These are phyloP conservation scores for Euphrasia confusa DNA, from an alignment of 257 asterid genomes.

Conservation along the genomic window DNA sequence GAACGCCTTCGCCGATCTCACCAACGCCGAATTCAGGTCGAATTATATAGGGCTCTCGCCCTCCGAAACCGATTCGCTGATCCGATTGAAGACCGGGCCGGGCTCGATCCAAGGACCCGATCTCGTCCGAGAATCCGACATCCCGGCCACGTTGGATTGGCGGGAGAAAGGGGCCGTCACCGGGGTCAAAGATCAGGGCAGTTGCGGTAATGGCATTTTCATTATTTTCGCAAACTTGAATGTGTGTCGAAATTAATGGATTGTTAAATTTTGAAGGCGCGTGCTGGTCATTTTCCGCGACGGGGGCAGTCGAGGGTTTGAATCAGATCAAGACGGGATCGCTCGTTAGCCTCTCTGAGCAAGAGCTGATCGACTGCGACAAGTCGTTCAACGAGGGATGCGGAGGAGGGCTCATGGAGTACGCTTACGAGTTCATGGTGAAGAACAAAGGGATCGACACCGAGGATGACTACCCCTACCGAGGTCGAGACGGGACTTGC, in stretches of 20 bases:
- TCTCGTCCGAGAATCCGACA: conserved; percentile 33
- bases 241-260: no score
- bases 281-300: conserved; percentile 97
- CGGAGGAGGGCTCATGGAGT: conserved; percentile 94
- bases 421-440: conserved; percentile 57
- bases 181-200: conserved; percentile 79
- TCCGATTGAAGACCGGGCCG: conserved; percentile 51
- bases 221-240: no score
- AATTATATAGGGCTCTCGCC: conserved; percentile 63
- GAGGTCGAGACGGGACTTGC: conserved; percentile 57
- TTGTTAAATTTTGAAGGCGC: conserved; percentile 47
- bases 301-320: conserved; percentile 93
- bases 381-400: conserved; percentile 74
- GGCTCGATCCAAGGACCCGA: conserved; percentile 22
- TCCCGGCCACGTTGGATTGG: conserved; percentile 83
- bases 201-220: conserved; percentile 60
- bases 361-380: conserved; percentile 90
- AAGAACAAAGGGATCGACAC: conserved; percentile 83
- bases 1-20: conserved; percentile 89
- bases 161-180: conserved; percentile 83
- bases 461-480: conserved; percentile 74
- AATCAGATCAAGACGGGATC: conserved; percentile 77
- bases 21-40: conserved; percentile 71
- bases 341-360: conserved; percentile 85
- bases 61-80: conserved; percentile 37